Conservation (phyloP, 129 eudicot species). For the Tagetes erecta region DNA sequence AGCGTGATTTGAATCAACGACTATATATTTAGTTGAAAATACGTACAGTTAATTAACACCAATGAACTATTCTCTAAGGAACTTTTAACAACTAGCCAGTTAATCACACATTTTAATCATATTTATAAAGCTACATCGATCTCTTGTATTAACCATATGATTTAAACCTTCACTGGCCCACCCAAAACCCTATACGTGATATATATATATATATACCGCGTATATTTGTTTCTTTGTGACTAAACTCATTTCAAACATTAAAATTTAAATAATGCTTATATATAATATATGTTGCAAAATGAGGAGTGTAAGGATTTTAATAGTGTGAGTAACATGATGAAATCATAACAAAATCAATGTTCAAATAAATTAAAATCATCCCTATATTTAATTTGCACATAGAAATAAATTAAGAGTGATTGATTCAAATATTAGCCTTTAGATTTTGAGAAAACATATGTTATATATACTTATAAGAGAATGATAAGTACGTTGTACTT, state of each 20-base stretch:
- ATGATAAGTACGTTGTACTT: neutral
- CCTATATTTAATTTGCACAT: neutral
- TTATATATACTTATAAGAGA: neutral
- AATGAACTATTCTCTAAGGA: too few relatives aligned
- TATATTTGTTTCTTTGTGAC: neutral
- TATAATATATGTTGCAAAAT: neutral
- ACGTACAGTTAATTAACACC: too few relatives aligned
- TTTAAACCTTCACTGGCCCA: too few relatives aligned
- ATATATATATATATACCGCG: too few relatives aligned
- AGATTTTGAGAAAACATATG: neutral
- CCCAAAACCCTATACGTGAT: too few relatives aligned
- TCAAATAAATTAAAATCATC: neutral
- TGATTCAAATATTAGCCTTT: neutral
- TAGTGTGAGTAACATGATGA: conserved; percentile 1
- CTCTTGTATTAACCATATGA: too few relatives aligned
- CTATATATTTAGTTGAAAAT: too few relatives aligned
- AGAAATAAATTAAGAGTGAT: neutral
- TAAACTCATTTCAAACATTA: neutral
- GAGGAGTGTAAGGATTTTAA: neutral
- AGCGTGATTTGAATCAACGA: too few relatives aligned
- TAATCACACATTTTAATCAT: too few relatives aligned
- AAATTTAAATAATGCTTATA: neutral
- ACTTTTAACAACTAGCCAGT: too few relatives aligned
- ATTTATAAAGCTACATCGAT: too few relatives aligned
- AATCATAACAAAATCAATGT: conserved; percentile 3